Conservation (phyloP, 2,329 filamentous ascomycete species). For the Raffaelea ambrosiae region DNA sequence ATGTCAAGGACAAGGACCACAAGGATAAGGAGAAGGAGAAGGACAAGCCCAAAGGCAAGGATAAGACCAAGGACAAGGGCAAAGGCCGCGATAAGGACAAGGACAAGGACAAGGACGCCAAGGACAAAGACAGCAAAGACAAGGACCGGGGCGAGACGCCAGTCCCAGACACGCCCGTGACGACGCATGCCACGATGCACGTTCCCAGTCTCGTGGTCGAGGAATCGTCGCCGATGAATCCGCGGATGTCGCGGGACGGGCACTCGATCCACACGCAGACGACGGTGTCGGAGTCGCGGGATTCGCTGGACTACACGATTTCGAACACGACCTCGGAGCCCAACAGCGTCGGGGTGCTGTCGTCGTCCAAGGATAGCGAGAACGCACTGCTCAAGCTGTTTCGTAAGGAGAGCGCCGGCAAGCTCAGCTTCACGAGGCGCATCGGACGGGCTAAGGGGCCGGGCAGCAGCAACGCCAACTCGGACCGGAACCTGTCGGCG, state of each 20-base stretch:
- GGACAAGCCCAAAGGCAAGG: conserved; percentile 24
- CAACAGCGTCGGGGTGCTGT: conserved; percentile 29
- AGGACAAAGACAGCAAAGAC: conserved; percentile 26
- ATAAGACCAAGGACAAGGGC: conserved; percentile 28
- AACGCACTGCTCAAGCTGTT: conserved; percentile 57
- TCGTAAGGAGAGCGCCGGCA: conserved; percentile 57
- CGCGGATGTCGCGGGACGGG: conserved; percentile 47
- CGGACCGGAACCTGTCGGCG: conserved; percentile 45
- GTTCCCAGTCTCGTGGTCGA: conserved; percentile 33
- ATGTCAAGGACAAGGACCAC: conserved; percentile 28
- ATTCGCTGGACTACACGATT: conserved; percentile 46
- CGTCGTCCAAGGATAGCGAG: conserved; percentile 31
- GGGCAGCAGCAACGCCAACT: conserved; percentile 46
- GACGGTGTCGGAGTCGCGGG: conserved; percentile 52
- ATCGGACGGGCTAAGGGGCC: conserved; percentile 34
- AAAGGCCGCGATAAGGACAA: conserved; percentile 21
- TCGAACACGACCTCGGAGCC: conserved; percentile 52
- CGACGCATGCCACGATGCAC: conserved; percentile 16
- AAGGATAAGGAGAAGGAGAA: conserved; percentile 30
- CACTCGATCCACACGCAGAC: conserved; percentile 49
- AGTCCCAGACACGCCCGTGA: conserved; percentile 11
- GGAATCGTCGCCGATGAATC: conserved; percentile 35
- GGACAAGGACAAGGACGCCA: conserved; percentile 27
- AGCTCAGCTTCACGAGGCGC: conserved; percentile 53
- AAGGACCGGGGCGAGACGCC: conserved; percentile 15